phyloP scores from a whole-genome alignment of 352 stramenopile genomes.

The Phytopythium chamaehyphon region DNA sequence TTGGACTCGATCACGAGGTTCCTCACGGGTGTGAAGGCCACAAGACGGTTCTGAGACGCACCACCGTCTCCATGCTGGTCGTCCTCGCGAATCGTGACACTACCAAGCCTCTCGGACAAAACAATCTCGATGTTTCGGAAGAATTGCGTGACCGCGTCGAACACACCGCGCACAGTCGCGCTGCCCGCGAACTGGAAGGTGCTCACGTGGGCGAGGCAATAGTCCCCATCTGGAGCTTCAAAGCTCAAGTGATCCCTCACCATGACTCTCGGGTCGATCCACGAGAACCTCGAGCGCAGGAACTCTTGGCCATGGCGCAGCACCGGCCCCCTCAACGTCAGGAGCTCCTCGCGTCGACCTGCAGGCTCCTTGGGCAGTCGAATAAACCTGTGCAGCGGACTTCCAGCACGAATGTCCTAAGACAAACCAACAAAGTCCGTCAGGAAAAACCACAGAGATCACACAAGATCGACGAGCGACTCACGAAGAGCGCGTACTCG shows the following conservation, averaged over 20 bases:
- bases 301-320: constrained; percentile 21
- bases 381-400: constrained; percentile 19
- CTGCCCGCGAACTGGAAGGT: constrained; percentile 19
- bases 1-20: constrained; percentile 43
- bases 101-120: constrained; percentile 22
- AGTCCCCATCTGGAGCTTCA: constrained; percentile 22
- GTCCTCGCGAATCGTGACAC: constrained; percentile 25
- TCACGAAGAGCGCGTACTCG: constrained; percentile 8
- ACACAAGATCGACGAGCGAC: not conserved
- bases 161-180: constrained; percentile 15
- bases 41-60: constrained; percentile 19
- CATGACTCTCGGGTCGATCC: constrained; percentile 15
- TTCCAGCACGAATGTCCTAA: constrained; percentile 5
- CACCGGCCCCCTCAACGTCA: constrained; percentile 21
- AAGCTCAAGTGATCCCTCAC: constrained; percentile 11
- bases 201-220: constrained; percentile 27
- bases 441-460: not conserved
- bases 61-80: constrained; percentile 14
- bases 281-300: constrained; percentile 24
- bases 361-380: constrained; percentile 16
- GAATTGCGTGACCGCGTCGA: constrained; percentile 17
- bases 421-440: not conserved
- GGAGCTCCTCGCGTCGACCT: constrained; percentile 15
- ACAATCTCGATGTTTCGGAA: constrained; percentile 24
- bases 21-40: constrained; percentile 19